phyloP scores from a whole-genome alignment of 2,329 filamentous ascomycete species.

The Blastomyces gilchristii region DNA sequence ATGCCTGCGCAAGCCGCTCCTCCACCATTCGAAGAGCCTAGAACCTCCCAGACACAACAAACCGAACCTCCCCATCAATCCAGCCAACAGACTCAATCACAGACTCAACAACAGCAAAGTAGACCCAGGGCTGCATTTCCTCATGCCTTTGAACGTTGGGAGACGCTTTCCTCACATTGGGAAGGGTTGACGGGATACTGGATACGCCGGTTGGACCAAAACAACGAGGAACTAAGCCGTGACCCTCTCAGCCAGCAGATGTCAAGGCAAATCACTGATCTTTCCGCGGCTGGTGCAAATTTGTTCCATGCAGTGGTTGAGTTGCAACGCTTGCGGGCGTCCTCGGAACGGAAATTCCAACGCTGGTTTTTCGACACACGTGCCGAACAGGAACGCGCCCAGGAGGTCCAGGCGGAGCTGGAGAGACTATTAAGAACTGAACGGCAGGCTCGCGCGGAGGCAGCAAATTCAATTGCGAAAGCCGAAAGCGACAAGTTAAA shows the following conservation, averaged over 20 bases:
- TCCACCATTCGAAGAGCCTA: constrained; percentile 7
- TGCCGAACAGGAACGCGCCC: constrained; percentile 71
- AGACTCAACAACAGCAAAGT: constrained; percentile 12
- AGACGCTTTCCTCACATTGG: constrained; percentile 94
- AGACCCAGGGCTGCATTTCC: constrained; percentile 61
- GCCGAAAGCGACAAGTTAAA: constrained; percentile 58
- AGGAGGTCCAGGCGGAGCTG: constrained; percentile 73
- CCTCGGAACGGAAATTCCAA: constrained; percentile 95
- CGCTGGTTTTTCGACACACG: constrained; percentile 97
- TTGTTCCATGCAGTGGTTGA: constrained; percentile 97
- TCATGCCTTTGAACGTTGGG: constrained; percentile 96
- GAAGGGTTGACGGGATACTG: constrained; percentile 95
- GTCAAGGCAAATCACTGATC: constrained; percentile 85
- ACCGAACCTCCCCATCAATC: not conserved
- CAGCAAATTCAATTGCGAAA: constrained; percentile 55
- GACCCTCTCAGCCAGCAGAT: constrained; percentile 81
- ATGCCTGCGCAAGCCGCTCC: not conserved
- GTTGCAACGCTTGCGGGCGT: constrained; percentile 82
- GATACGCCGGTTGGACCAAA: constrained; percentile 86
- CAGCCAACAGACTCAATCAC: constrained; percentile 10
- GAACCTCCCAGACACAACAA: constrained; percentile 5
- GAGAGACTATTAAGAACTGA: constrained; percentile 66
- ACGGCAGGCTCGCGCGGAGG: constrained; percentile 57
- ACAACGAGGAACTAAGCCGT: constrained; percentile 70
- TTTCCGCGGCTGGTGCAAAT: constrained; percentile 95